A percentile compares a stretch with the other conserved stretches of the same genome.
These are phyloP conservation scores for Micromonas commoda DNA, from an alignment of 139 green algal genomes.

Conservation along the genomic window DNA sequence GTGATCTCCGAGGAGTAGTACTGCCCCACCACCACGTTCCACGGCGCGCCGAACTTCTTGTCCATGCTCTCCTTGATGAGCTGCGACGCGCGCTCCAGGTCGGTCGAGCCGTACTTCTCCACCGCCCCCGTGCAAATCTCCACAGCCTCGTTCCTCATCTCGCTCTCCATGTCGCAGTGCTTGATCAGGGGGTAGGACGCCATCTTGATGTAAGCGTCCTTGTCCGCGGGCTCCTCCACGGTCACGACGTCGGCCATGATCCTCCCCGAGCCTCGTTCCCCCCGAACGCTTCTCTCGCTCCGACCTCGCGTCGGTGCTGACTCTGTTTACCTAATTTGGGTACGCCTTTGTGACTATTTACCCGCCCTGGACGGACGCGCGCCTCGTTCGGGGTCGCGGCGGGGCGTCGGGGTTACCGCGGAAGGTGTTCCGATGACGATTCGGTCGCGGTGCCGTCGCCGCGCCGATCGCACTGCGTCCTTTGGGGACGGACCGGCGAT, in stretches of 20 bases:
- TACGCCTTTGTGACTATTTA: no score
- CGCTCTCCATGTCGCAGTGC: constrained; percentile 63
- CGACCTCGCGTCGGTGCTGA: no score
- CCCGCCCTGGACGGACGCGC: no score
- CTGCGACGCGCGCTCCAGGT: constrained; percentile 38
- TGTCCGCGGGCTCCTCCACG: constrained; percentile 20
- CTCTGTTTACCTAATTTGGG: no score
- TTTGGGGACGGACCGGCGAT: no score
- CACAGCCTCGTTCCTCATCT: constrained; percentile 58
- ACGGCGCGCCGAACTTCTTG: constrained; percentile 83
- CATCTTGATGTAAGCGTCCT: constrained; percentile 46
- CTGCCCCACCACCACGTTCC: constrained; percentile 77
- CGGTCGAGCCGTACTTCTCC: not conserved
- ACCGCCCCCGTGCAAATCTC: constrained; percentile 22
- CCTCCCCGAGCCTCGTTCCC: no score
- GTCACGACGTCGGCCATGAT: constrained; percentile 13
- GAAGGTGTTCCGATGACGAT: no score
- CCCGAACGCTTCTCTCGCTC: no score
- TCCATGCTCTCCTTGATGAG: constrained; percentile 89
- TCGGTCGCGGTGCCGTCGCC: no score
- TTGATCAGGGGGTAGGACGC: constrained; percentile 77
- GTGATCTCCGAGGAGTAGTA: constrained; percentile 79
- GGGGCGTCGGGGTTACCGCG: no score
- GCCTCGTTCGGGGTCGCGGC: no score
- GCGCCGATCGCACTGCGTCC: no score